phyloP scores from a whole-genome alignment of 2,329 filamentous ascomycete species.

The Fusarium cicatricum region DNA sequence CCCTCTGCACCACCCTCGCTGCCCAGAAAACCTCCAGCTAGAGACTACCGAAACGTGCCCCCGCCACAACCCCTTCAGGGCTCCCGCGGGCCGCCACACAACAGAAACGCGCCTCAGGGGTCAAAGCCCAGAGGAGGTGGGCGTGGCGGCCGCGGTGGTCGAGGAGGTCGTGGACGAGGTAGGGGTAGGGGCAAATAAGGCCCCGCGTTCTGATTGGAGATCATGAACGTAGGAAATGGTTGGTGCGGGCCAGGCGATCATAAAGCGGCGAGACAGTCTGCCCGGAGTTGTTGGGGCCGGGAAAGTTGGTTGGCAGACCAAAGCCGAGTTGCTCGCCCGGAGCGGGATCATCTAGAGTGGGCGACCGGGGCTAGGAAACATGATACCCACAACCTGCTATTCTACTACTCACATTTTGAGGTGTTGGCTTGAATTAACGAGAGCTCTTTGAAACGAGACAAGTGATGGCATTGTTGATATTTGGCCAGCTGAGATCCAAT shows the following conservation, averaged over 20 bases:
- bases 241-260: conserved; percentile 15
- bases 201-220: conserved; percentile 1
- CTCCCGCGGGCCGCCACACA: conserved; percentile 21
- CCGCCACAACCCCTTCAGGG: conserved; percentile 38
- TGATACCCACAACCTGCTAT: conserved; percentile 35
- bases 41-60: conserved; percentile 43
- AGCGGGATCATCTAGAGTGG: conserved; percentile 24
- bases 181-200: conserved; percentile 42
- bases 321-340: conserved; percentile 16
- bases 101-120: conserved; percentile 30
- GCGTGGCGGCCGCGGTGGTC: conserved; percentile 39
- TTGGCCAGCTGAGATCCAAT: conserved; percentile 11
- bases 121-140: conserved; percentile 30
- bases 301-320: conserved; percentile 33
- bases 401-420: conserved; percentile 10
- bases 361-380: conserved; percentile 26
- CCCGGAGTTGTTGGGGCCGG: conserved; percentile 13
- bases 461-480: not conserved
- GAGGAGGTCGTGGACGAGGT: conserved; percentile 43
- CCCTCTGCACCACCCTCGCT: conserved; percentile 38
- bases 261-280: conserved; percentile 21
- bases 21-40: conserved; percentile 44
- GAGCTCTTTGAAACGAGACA: conserved; percentile 26
- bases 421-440: conserved; percentile 13
- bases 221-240: conserved; percentile 1